These are phyloP conservation scores for Stagonosporopsis rhizophila DNA, from an alignment of 2,329 filamentous ascomycete genomes.

Conservation along the genomic window DNA sequence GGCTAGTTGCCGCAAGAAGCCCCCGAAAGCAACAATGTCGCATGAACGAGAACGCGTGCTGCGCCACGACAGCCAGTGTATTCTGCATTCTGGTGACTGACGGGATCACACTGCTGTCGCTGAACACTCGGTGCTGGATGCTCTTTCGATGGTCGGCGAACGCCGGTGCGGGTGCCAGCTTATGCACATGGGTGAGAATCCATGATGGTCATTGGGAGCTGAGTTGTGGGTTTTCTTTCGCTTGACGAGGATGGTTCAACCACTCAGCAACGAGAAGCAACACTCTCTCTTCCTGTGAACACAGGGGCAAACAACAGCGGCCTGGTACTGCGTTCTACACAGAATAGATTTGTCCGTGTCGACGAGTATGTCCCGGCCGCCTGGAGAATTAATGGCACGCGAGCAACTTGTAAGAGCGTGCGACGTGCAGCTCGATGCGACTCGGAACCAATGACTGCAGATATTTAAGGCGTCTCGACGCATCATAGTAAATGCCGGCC, in stretches of 20 bases:
- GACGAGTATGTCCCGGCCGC: not conserved
- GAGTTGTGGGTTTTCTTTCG: slow-evolving; percentile 14
- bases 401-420: not conserved
- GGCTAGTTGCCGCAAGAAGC: not conserved
- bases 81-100: slow-evolving; percentile 8
- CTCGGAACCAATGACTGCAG: slow-evolving; percentile 3
- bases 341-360: not conserved
- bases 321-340: not conserved
- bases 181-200: slow-evolving; percentile 6
- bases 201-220: slow-evolving; percentile 13
- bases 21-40: slow-evolving; percentile 23
- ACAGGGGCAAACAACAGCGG: slow-evolving; percentile 6
- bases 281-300: not conserved
- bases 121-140: slow-evolving; percentile 7
- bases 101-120: not conserved
- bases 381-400: not conserved
- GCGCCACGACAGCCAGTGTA: slow-evolving; percentile 16
- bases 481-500: not conserved
- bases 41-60: slow-evolving; percentile 21
- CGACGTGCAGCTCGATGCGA: not conserved
- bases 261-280: slow-evolving; percentile 14
- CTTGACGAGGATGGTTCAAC: slow-evolving; percentile 9
- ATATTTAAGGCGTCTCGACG: not conserved
- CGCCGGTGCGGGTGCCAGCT: slow-evolving; percentile 12
- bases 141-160: slow-evolving; percentile 11